Percentiles rank a stretch among this genome's conserved stretches.
These are phyloP conservation scores for Penicillium canescens DNA, from an alignment of 495 filamentous ascomycete species.

Conservation along the genomic window DNA sequence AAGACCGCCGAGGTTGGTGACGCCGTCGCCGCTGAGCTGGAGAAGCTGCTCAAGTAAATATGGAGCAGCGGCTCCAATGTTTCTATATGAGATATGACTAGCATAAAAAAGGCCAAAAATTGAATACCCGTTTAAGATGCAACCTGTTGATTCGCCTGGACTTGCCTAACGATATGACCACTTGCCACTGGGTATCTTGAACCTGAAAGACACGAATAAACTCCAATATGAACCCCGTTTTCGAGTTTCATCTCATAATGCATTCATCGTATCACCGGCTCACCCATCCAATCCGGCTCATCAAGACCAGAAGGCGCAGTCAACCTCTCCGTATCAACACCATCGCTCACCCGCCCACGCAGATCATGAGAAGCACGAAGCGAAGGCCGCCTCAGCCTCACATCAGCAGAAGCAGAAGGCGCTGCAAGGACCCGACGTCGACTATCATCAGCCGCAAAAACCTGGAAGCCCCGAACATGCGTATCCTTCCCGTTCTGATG, in stretches of 20 bases:
- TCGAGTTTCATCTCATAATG: background rate
- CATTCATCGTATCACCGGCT: constrained; percentile 52
- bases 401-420: constrained; percentile 41
- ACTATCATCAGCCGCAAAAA: constrained; percentile 74
- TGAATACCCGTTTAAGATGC: constrained; percentile 28
- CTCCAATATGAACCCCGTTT: constrained; percentile 13
- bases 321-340: constrained; percentile 26
- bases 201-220: constrained; percentile 13
- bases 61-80: constrained; percentile 5
- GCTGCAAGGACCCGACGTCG: constrained; percentile 32
- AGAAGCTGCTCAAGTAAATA: constrained; percentile 45
- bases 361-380: constrained; percentile 25
- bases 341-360: constrained; percentile 21
- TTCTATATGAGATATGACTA: constrained; percentile 26
- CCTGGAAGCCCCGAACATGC: constrained; percentile 89
- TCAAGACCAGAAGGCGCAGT: constrained; percentile 33
- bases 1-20: constrained; percentile 54
- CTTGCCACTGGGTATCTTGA: constrained; percentile 35
- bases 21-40: constrained; percentile 50
- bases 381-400: constrained; percentile 30
- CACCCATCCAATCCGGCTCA: constrained; percentile 62
- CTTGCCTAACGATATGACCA: constrained; percentile 2
- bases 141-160: background rate
- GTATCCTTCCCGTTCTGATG: constrained; percentile 99
- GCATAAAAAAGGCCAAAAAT: constrained; percentile 25